A percentile compares a stretch with the other conserved stretches of the same genome.
These are phyloP conservation scores for Sugiyamaella americana DNA, from an alignment of 805 yeast species.

Conservation along the genomic window DNA sequence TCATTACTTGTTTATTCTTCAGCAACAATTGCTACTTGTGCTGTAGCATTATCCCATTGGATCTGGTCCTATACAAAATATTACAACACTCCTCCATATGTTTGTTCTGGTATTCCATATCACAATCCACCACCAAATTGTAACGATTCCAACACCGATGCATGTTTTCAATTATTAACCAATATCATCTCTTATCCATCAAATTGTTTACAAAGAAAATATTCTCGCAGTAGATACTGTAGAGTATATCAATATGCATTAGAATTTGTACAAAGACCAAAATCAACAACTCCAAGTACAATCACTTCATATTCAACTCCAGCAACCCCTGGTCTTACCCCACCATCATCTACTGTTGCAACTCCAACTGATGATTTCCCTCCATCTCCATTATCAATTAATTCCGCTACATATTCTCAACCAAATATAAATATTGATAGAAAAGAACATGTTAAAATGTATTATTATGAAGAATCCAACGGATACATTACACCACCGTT, in stretches of 20 bases:
- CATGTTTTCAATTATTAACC: slow-evolving; percentile 18
- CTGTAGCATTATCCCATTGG: slow-evolving; percentile 30
- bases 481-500: slow-evolving; percentile 18
- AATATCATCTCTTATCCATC: slow-evolving; percentile 13
- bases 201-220: slow-evolving; percentile 18
- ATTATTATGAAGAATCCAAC: neutral
- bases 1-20: slow-evolving; percentile 27
- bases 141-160: slow-evolving; percentile 4
- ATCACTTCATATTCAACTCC: neutral
- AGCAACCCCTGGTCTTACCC: slow-evolving; percentile 5
- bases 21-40: slow-evolving; percentile 32
- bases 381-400: slow-evolving; percentile 3
- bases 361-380: neutral
- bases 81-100: slow-evolving; percentile 5
- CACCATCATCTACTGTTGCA: slow-evolving; percentile 1
- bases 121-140: slow-evolving; percentile 3
- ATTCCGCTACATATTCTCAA: slow-evolving; percentile 1
- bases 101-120: slow-evolving; percentile 7
- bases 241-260: slow-evolving; percentile 6
- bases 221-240: slow-evolving; percentile 11
- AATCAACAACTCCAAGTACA: neutral
- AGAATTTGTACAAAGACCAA: slow-evolving; percentile 2
- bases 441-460: neutral
- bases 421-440: neutral
- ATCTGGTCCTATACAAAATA: slow-evolving; percentile 14